A percentile compares a stretch with the other conserved stretches of the same genome.
These are phyloP conservation scores for Diaporthe sp. DNA, from an alignment of 2,329 filamentous ascomycete species.

Conservation along the genomic window DNA sequence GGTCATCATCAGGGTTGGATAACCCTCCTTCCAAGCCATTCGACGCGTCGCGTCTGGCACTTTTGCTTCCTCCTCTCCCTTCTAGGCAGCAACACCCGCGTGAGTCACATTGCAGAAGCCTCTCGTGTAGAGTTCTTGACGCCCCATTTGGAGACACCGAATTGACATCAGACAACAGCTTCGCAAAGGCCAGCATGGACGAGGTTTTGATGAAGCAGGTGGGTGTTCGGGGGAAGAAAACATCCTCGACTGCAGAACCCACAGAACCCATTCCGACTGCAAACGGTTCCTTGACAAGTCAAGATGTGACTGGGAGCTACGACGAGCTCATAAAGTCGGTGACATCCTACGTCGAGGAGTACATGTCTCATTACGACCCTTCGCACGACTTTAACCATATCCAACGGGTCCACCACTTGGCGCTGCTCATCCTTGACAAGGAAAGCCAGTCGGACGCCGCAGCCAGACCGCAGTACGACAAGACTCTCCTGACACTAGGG, in stretches of 20 bases:
- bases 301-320: neutral
- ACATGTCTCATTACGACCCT: conserved; percentile 84
- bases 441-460: conserved; percentile 53
- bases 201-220: conserved; percentile 21
- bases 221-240: conserved; percentile 2
- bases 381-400: conserved; percentile 93
- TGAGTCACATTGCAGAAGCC: neutral
- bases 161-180: neutral
- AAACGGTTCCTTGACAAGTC: neutral
- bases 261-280: neutral
- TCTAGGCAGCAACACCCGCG: neutral
- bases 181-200: neutral
- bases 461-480: conserved; percentile 55
- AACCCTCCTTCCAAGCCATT: neutral
- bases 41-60: conserved; percentile 13
- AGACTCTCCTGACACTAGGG: conserved; percentile 73
- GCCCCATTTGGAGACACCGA: neutral
- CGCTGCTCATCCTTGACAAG: conserved; percentile 72
- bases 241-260: neutral
- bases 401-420: conserved; percentile 79
- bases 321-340: conserved; percentile 64
- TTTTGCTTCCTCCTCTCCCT: neutral
- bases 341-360: conserved; percentile 74
- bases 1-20: conserved; percentile 9
- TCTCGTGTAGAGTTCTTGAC: neutral